These are phyloP conservation scores for Dryadomyces quercus-mongolicae DNA, from an alignment of 2,329 filamentous ascomycete genomes.

Conservation along the genomic window DNA sequence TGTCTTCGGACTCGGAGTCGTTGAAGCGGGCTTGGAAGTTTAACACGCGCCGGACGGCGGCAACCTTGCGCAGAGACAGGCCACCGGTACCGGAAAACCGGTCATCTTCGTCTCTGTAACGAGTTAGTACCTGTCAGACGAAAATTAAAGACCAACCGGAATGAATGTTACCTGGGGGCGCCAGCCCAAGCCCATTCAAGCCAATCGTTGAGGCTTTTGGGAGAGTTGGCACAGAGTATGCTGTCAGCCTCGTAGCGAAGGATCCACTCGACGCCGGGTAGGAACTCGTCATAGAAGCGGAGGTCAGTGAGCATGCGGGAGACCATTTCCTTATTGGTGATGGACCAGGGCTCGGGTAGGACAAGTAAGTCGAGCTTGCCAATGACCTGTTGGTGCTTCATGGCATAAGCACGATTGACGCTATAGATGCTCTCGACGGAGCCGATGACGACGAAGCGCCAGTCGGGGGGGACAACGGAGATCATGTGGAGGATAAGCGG, in stretches of 20 bases:
- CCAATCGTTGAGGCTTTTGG: slow-evolving; percentile 39
- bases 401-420: slow-evolving; percentile 31
- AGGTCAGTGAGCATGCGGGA: slow-evolving; percentile 35
- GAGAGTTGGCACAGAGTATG: slow-evolving; percentile 42
- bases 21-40: slow-evolving; percentile 36
- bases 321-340: slow-evolving; percentile 34
- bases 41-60: slow-evolving; percentile 35
- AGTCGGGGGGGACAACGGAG: slow-evolving; percentile 38
- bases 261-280: slow-evolving; percentile 39
- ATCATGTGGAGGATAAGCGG: slow-evolving; percentile 40
- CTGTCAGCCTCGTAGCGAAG: slow-evolving; percentile 43
- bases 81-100: slow-evolving; percentile 40
- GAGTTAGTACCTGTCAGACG: too few species aligned
- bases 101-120: slow-evolving; percentile 24
- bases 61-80: slow-evolving; percentile 39
- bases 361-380: slow-evolving; percentile 40
- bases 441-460: slow-evolving; percentile 41
- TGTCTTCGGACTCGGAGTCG: slow-evolving; percentile 38
- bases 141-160: not conserved
- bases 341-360: slow-evolving; percentile 33
- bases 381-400: slow-evolving; percentile 33
- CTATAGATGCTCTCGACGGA: slow-evolving; percentile 33
- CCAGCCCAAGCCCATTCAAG: slow-evolving; percentile 43
- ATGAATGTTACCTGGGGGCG: slow-evolving; percentile 29
- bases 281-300: slow-evolving; percentile 39